Conservation (phyloP, 768 basidiomycete species). For the Coprinellus micaceus region DNA sequence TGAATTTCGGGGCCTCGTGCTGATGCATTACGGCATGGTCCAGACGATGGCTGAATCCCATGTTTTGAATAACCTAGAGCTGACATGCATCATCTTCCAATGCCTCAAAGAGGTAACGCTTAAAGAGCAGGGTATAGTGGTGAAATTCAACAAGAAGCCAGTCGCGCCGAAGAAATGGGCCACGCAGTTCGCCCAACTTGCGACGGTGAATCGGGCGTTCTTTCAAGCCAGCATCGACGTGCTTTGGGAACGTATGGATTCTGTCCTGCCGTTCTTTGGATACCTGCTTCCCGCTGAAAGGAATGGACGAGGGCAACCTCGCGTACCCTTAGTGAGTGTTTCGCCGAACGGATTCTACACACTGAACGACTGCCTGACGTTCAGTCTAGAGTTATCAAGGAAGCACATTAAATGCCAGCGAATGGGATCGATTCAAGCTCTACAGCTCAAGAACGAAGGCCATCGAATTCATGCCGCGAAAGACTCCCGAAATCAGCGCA, state of each 20-base stretch:
- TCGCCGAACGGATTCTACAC: too few species aligned
- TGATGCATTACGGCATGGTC: too few species aligned
- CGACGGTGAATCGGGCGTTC: not conserved
- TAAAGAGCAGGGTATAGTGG: not conserved
- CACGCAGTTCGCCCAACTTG: not conserved
- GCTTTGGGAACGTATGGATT: not conserved
- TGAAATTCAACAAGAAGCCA: not conserved
- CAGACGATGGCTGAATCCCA: not conserved
- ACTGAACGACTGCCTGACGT: not conserved
- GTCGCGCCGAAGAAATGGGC: not conserved
- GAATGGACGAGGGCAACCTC: not conserved
- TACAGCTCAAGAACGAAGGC: not conserved
- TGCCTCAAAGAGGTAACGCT: not conserved
- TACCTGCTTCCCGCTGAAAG: not conserved
- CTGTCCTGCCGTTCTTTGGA: not conserved
- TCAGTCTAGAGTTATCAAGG: not conserved
- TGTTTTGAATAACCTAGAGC: not conserved
- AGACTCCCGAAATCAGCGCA: not conserved
- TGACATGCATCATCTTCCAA: not conserved
- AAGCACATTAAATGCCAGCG: not conserved
- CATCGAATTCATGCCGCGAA: not conserved
- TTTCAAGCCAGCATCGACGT: not conserved
- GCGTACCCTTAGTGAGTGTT: not conserved
- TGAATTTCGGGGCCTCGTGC: too few species aligned
- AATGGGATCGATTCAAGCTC: not conserved